Evolutionary conservation across 2,329 filamentous ascomycete genomes (phyloP).

Genomic region (Aaosphaeria pasadenensis): DNA sequence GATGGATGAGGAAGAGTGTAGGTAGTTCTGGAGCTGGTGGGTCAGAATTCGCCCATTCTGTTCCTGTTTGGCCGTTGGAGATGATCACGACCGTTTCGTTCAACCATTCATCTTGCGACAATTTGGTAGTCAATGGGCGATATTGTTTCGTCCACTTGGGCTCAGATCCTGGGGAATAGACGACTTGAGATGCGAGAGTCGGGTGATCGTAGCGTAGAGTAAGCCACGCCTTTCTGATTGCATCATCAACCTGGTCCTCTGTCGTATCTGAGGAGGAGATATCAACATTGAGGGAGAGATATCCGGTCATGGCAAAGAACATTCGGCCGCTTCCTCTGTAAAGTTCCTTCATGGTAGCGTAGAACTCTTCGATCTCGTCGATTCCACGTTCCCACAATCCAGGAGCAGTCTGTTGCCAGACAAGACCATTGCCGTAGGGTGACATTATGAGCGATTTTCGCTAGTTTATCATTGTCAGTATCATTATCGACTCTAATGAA

Average conservation of each 20-base stretch:
- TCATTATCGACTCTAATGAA: too few relatives aligned
- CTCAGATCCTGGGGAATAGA: conserved; percentile 8
- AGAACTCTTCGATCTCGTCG: conserved; percentile 44
- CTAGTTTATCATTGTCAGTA: too few relatives aligned
- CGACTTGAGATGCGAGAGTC: conserved; percentile 29
- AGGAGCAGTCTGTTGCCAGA: neutral
- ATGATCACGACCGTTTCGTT: conserved; percentile 27
- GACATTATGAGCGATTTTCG: too few relatives aligned
- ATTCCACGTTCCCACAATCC: conserved; percentile 33
- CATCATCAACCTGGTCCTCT: conserved; percentile 21
- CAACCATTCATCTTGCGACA: conserved; percentile 23
- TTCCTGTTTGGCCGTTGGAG: conserved; percentile 17
- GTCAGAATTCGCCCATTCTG: conserved; percentile 36
- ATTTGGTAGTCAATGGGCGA: conserved; percentile 3
- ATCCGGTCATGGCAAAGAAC: conserved; percentile 44
- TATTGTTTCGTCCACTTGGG: conserved; percentile 30
- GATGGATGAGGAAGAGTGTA: conserved; percentile 33
- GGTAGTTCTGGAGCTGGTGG: conserved; percentile 30
- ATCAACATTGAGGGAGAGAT: conserved; percentile 27
- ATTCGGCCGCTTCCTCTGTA: conserved; percentile 39
- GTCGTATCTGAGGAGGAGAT: conserved; percentile 1
- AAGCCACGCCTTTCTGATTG: conserved; percentile 35
- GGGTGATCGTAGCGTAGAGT: conserved; percentile 33
- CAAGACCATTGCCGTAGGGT: too few relatives aligned
- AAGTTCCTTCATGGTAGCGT: conserved; percentile 33